Conservation (phyloP, 768 basidiomycete genomes). For the Suillus subalutaceus region DNA sequence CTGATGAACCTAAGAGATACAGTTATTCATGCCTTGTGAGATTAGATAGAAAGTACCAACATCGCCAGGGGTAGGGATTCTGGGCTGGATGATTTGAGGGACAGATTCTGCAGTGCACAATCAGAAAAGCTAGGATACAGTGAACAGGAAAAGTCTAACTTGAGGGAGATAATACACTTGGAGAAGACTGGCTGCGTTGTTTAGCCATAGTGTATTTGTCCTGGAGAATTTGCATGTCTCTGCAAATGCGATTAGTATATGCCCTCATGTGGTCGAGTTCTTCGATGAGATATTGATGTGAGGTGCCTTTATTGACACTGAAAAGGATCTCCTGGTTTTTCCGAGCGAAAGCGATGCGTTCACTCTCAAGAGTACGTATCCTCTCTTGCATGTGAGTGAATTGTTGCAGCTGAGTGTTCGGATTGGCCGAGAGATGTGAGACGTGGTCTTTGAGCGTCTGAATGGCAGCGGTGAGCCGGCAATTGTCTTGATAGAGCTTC, state of each 20-base stretch:
- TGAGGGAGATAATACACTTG: conserved; percentile 2
- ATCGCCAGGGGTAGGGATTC: background rate
- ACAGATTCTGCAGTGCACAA: background rate
- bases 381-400: conserved; percentile 29
- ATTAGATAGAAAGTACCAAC: conserved; percentile 1
- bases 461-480: conserved; percentile 30
- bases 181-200: background rate
- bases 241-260: conserved; percentile 19
- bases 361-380: conserved; percentile 26
- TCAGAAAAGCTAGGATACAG: background rate
- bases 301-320: conserved; percentile 15
- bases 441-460: conserved; percentile 35
- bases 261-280: conserved; percentile 19
- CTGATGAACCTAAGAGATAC: background rate
- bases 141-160: background rate
- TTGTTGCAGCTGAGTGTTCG: conserved; percentile 19
- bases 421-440: conserved; percentile 20
- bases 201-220: conserved; percentile 21
- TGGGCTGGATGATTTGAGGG: background rate
- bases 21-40: background rate
- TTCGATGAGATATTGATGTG: conserved; percentile 18
- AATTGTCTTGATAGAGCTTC: conserved; percentile 44
- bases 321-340: conserved; percentile 31
- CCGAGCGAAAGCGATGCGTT: conserved; percentile 16
- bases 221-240: conserved; percentile 21